Percentiles rank a stretch among this genome's conserved stretches.
Conservation (phyloP, 768 basidiomycete species). For the Lactifluus pinguis region DNA sequence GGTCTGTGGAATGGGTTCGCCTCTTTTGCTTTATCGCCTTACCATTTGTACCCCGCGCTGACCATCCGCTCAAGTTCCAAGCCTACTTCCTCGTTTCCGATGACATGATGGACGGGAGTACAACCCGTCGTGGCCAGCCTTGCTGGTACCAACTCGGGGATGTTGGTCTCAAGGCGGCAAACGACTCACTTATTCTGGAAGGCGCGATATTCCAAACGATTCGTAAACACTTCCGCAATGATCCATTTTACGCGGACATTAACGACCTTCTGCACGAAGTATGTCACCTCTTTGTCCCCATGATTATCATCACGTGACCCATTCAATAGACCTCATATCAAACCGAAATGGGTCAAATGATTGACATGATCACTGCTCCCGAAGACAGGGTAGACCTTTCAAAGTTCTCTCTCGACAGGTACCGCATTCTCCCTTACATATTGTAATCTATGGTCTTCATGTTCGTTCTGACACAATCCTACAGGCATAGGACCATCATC, state of each 20-base stretch:
- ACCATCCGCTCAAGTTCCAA: conserved; percentile 56
- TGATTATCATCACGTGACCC: conserved; percentile 16
- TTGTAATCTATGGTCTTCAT: background rate
- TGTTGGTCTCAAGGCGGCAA: conserved; percentile 84
- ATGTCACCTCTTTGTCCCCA: conserved; percentile 20
- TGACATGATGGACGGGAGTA: conserved; percentile 94
- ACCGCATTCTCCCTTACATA: conserved; percentile 17
- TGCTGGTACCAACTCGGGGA: conserved; percentile 79
- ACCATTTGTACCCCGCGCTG: background rate
- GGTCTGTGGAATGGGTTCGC: conserved; percentile 91
- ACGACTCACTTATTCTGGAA: conserved; percentile 95
- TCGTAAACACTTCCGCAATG: conserved; percentile 74
- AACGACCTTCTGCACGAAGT: conserved; percentile 89
- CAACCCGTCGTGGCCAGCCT: conserved; percentile 89
- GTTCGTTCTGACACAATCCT: background rate
- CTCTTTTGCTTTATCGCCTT: background rate
- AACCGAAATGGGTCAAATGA: conserved; percentile 93
- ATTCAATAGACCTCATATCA: conserved; percentile 54
- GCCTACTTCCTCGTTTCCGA: conserved; percentile 95
- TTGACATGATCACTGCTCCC: conserved; percentile 92
- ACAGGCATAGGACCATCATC: conserved; percentile 84
- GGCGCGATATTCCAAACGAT: conserved; percentile 86
- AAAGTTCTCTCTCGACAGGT: conserved; percentile 86
- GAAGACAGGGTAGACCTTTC: conserved; percentile 80
- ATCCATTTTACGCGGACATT: conserved; percentile 80